phyloP scores from a whole-genome alignment of 768 basidiomycete genomes.

The Ramaria sp. region DNA sequence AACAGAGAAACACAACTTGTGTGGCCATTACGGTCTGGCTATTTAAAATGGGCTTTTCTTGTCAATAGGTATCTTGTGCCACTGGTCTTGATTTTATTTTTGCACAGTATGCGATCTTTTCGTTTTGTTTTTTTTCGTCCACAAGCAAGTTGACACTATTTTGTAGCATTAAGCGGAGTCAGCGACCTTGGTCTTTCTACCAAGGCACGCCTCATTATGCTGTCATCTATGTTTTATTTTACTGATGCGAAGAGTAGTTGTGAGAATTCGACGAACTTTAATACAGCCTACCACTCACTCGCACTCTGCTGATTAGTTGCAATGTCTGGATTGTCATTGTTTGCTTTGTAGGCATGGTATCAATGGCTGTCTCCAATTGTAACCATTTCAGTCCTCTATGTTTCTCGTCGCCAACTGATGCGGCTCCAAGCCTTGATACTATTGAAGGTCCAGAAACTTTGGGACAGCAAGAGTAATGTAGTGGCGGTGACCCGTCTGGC shows the following conservation, averaged over 20 bases:
- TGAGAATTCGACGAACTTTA: constrained; percentile 10
- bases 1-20: constrained; percentile 28
- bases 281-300: no score
- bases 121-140: background rate
- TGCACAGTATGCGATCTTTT: constrained; percentile 12
- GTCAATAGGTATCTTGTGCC: constrained; percentile 29
- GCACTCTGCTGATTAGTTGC: background rate
- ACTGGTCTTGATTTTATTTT: constrained; percentile 17
- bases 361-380: background rate
- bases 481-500: background rate
- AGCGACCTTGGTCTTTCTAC: background rate
- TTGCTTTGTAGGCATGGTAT: background rate
- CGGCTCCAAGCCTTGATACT: constrained; percentile 22
- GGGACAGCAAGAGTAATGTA: constrained; percentile 12
- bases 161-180: background rate
- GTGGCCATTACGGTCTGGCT: constrained; percentile 27
- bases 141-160: background rate
- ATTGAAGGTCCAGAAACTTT: constrained; percentile 23
- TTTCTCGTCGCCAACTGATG: background rate
- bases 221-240: background rate
- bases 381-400: background rate
- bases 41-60: constrained; percentile 29
- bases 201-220: background rate
- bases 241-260: constrained; percentile 12
- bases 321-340: background rate